Evolutionary conservation across 805 yeast genomes (phyloP), one percentile per base, ranked within the genome.

Genomic region (Starmerella asiatica): DNA sequence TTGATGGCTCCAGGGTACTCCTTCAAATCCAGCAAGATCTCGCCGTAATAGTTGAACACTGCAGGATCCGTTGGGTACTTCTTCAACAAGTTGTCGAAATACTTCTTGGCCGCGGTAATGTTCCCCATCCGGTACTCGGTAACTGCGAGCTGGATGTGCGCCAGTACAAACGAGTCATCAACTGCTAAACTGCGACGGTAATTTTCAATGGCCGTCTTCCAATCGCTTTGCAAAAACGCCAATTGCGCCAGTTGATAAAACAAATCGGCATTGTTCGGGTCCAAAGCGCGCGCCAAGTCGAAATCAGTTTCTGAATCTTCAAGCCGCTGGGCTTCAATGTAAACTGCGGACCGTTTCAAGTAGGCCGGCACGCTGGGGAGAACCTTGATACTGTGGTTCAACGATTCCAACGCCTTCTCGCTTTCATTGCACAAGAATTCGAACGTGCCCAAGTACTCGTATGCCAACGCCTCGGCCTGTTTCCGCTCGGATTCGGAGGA

Each of bases 221-320:
- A 73, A 45, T 83, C 81, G 46, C 77, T 78, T 46, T 82, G 74
- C 54, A 91, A 66, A 65, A 86, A 88, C 60, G 71, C 73, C 57
- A 86, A 70, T 71, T 91, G 99, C 51, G 93, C 98, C 59, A 79
- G 76, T 64, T 91, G 98, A 68, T 91, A 91, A 67, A 77, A 82
- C 50, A 79, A 73, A 56, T 91, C 94, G 26, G 91, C 76, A 54
- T 76, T 73, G 19, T 71, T 63, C 36, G 88, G 74, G 55, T 82
- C 77, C 46, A 79, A 56, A 44, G 68, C 64, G 44, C 75, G 67
- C 17, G 96, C 97, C 39, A 68, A 63, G 38, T 73, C 72, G 55
- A 91, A 85, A 61, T 77, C 80, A 34, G 63, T 60, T 36, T 66
- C 63, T 36, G 93, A 76, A 46, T 72, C 78, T 16, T 64, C 62